phyloP scores from a whole-genome alignment of 345 rosid species.

The Odontarrhena argentea region DNA sequence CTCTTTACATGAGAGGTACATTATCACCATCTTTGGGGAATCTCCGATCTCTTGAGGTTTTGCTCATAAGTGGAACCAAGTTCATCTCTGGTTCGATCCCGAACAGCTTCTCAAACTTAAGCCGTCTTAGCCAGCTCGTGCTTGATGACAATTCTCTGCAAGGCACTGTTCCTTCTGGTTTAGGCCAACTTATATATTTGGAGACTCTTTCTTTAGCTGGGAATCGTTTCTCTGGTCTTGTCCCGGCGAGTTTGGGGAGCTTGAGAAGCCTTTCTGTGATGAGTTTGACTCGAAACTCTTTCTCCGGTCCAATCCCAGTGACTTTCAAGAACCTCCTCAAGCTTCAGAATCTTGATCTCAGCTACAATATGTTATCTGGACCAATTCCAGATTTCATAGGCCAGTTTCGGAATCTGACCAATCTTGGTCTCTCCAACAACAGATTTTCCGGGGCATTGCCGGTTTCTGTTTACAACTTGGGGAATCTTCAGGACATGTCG shows the following conservation, averaged over 20 bases:
- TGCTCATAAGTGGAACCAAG: constrained; percentile 72
- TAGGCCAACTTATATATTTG: constrained; percentile 60
- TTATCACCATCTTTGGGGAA: constrained; percentile 68
- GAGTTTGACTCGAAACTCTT: constrained; percentile 58
- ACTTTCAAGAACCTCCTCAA: constrained; percentile 49
- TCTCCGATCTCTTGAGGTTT: constrained; percentile 57
- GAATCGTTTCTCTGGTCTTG: constrained; percentile 61
- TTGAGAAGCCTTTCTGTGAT: constrained; percentile 50
- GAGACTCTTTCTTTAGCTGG: constrained; percentile 61
- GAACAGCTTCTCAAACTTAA: constrained; percentile 52
- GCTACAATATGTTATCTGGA: constrained; percentile 73
- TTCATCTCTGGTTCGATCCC: constrained; percentile 80
- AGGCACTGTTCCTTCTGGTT: constrained; percentile 64
- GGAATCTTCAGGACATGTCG: constrained; percentile 56
- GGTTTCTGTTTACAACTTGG: constrained; percentile 56
- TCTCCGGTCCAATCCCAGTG: constrained; percentile 72
- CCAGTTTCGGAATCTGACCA: constrained; percentile 53
- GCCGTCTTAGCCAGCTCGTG: constrained; percentile 56
- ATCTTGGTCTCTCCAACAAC: constrained; percentile 70
- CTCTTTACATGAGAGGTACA: constrained; percentile 73
- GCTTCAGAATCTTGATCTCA: constrained; percentile 75
- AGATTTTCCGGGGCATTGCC: constrained; percentile 64
- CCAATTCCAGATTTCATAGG: constrained; percentile 59
- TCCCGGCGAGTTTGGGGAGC: constrained; percentile 69
- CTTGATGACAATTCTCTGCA: constrained; percentile 74